These are phyloP conservation scores for Bathelium albidoporum DNA, from an alignment of 495 filamentous ascomycete species.

Conservation along the genomic window DNA sequence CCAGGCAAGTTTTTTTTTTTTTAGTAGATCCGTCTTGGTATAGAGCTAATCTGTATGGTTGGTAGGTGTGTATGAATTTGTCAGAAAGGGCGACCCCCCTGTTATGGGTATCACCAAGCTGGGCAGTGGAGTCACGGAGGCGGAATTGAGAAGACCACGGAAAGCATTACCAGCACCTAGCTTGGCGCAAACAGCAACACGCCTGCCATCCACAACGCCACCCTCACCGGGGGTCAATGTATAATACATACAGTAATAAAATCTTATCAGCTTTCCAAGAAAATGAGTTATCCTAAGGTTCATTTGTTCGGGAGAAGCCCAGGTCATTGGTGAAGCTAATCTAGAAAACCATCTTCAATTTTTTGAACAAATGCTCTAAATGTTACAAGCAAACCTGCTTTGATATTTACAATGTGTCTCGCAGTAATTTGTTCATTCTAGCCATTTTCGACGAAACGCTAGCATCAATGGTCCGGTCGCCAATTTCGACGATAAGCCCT, in stretches of 20 bases:
- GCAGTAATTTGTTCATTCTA: slow-evolving; percentile 98
- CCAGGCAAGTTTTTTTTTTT: slow-evolving; percentile 60
- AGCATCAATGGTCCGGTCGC: slow-evolving; percentile 95
- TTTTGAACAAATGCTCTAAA: neutral
- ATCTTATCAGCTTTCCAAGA: neutral
- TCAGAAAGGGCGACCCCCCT: slow-evolving; percentile 82
- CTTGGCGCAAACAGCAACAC: neutral
- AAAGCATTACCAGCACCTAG: slow-evolving; percentile 12
- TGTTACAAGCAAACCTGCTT: neutral
- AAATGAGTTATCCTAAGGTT: neutral
- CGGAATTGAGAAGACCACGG: slow-evolving; percentile 66
- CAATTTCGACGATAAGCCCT: slow-evolving; percentile 90
- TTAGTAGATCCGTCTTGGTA: neutral
- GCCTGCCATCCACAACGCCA: neutral
- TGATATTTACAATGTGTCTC: slow-evolving; percentile 77
- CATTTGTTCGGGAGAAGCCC: neutral
- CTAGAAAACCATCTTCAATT: neutral
- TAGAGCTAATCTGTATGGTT: neutral
- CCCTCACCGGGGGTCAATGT: neutral
- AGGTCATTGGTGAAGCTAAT: neutral
- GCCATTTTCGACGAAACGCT: slow-evolving; percentile 88
- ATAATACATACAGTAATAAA: neutral
- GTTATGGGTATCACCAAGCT: slow-evolving; percentile 92
- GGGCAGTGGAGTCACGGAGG: slow-evolving; percentile 65
- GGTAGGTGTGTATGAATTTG: slow-evolving; percentile 82